Percentiles rank a stretch among this genome's conserved stretches.
phyloP scores from a whole-genome alignment of 495 filamentous ascomycete genomes.

The Talaromyces borbonicus region DNA sequence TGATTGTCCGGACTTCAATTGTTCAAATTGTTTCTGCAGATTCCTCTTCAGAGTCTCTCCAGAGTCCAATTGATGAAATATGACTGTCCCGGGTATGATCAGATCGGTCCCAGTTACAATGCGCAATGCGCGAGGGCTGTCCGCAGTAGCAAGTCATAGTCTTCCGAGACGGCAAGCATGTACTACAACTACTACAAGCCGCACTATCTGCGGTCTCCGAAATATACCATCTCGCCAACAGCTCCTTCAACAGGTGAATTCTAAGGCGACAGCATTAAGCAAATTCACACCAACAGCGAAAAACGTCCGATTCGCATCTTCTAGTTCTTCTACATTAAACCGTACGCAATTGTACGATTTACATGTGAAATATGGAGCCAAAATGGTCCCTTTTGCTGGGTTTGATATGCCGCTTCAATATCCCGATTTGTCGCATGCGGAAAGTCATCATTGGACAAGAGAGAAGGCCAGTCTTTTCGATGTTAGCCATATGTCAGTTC shows the following conservation, averaged over 20 bases:
- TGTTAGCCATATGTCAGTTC: conserved; percentile 47
- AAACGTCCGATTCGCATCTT: not conserved
- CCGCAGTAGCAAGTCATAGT: not conserved
- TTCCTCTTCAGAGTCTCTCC: no score
- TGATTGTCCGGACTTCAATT: conserved; percentile 13
- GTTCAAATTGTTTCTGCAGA: no score
- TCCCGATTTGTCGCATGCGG: conserved; percentile 56
- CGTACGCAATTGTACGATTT: conserved; percentile 80
- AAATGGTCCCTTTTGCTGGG: conserved; percentile 96
- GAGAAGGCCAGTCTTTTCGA: conserved; percentile 85
- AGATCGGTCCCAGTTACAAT: no score
- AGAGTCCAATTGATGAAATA: conserved; percentile 10
- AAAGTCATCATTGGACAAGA: conserved; percentile 82
- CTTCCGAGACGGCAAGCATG: conserved; percentile 4
- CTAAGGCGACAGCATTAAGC: not conserved
- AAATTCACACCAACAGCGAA: not conserved
- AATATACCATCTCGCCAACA: conserved; percentile 2
- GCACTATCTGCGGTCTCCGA: conserved; percentile 25
- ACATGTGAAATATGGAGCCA: conserved; percentile 68
- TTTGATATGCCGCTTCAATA: conserved; percentile 93
- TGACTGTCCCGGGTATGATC: conserved; percentile 1
- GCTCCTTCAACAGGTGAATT: not conserved
- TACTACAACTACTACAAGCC: not conserved
- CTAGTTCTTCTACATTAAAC: conserved; percentile 17
- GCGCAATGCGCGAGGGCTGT: conserved; percentile 1